These are phyloP conservation scores for Beta vulgaris DNA, from an alignment of 148 eudicot species.

Conservation along the genomic window DNA sequence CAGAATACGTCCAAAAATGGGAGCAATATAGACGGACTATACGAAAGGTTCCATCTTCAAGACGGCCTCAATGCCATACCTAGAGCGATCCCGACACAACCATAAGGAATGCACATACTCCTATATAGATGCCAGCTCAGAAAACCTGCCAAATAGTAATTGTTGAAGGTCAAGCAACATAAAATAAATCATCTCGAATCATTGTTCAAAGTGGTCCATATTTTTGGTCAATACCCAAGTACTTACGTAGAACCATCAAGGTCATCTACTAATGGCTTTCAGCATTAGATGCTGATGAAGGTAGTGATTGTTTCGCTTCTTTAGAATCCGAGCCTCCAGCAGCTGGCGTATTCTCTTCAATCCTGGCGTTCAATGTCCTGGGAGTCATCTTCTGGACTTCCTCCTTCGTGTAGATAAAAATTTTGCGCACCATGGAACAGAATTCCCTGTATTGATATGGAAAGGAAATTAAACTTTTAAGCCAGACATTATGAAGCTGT, in stretches of 20 bases:
- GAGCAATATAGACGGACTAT: conserved; percentile 27
- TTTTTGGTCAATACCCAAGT: not conserved
- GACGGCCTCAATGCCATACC: conserved; percentile 24
- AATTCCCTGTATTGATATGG: conserved; percentile 59
- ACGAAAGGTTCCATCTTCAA: conserved; percentile 8
- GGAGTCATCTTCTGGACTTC: conserved; percentile 91
- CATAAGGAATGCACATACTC: conserved; percentile 5
- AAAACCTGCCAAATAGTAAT: conserved; percentile 14
- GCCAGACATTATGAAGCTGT: not conserved
- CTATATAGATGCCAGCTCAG: conserved; percentile 12
- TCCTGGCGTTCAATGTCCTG: conserved; percentile 44
- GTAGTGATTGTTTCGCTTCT: conserved; percentile 41
- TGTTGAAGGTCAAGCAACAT: not conserved
- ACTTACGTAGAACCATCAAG: conserved; percentile 31
- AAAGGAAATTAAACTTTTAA: not conserved
- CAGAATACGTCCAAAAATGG: conserved; percentile 47
- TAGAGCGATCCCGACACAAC: conserved; percentile 14
- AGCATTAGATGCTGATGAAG: conserved; percentile 38
- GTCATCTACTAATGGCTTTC: conserved; percentile 37
- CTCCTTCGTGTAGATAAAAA: conserved; percentile 81
- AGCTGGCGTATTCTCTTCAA: conserved; percentile 48
- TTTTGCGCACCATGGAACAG: conserved; percentile 85
- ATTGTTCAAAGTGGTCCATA: not conserved
- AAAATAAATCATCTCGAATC: not conserved
- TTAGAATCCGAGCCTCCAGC: conserved; percentile 56